Evolutionary conservation across 1,284 basidiomycete genomes (phyloP), one percentile per base, ranked within the genome.

Genomic region (Boletus hoseneyae): DNA sequence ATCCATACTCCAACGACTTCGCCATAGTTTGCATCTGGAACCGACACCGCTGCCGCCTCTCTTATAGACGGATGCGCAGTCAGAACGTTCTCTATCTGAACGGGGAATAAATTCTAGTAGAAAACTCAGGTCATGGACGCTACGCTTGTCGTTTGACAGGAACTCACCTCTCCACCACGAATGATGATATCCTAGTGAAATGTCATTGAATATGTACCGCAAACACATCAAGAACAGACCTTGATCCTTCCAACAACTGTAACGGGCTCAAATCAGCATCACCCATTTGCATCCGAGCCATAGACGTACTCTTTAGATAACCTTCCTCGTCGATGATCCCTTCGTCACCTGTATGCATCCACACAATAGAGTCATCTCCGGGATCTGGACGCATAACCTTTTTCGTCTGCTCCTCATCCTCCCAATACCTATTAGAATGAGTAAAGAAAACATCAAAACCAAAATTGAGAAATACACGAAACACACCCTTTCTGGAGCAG

Each of bases 271-370:
- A 13, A 46, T 57, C 44, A 56, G 57, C 16, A 42, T 42, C 42
- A 33, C 37, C 40, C 45, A 40, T 44, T n/a, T 21, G 19, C 47
- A 35, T 48, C 13, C 16, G 42, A 23, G n/a, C 23, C 4, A 39
- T 18, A 34, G 19, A 67, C 76, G 55, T 57, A 88, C 87, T 82
- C 57, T 70, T 71, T 18, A 93, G 68, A 69, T 92, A 93, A 4
- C 91, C 91, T 51, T 93, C 85, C 47, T 85, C 79, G 59, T 93
- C 90, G 71, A 93, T 79, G 34, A 89, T 82, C 1, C 78, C 91
- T 59, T 92, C 80, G 65, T 94, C 91, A 2, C 91, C 90, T 0
- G 88, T 90, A 63, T 87, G 78, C 83, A 93, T 91, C 90, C 89
- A 93, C 36, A 85, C 57, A 2, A 71, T 79, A 33, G 82, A 82